Base-by-base conservation (phyloP, 2,329 filamentous ascomycete species). In the Exophiala mesophila region DNA sequence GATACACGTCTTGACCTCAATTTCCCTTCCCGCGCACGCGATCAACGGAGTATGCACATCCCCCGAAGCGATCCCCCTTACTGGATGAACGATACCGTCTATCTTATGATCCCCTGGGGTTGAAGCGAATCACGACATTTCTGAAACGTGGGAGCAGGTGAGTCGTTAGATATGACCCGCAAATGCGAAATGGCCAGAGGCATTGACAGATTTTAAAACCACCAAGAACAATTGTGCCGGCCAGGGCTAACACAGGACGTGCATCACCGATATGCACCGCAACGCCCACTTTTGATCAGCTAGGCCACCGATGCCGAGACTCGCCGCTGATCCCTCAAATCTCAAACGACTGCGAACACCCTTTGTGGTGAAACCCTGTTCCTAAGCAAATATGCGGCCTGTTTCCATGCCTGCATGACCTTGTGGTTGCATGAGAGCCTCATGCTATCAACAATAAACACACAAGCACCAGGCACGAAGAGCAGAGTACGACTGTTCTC, bases 121-220 rank as follows among this genome's bases (percentile, higher is more conserved):
- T 16, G 19, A 30, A 33, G 19, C 12, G 20, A 20, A 41, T 15
- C 39, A 36, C 43, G 21, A 39, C 9, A 12, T 18, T 10, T 18
- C 34, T 31, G 36, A 33, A 39, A 40, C 24, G 41, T 50, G 47
- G 36, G 40, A 36, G 13, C 19, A n/a, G 39, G 16, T 47, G 44
- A 47, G 44, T 47, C 40, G 47, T 45, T 13, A 37, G 31, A 3
- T 15, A 9, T 8, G 44, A 40, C 44, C 40, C 41, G 44, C 41
- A 37, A 23, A 29, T 9, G 8, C 16, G 12, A 13, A 32, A 32
- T 6, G n/a, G 23, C 12, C 12, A 7, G 23, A 26, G 12, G 23
- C 23, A 26, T 26, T 26, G 23, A 26, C 23, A 26, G 23, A 26
- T 26, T 12, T 26, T 6, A 26, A 26, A 7, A 26, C 23, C 6